Conservation (phyloP, 139 green algal genomes). For the Chloropicon primus region DNA sequence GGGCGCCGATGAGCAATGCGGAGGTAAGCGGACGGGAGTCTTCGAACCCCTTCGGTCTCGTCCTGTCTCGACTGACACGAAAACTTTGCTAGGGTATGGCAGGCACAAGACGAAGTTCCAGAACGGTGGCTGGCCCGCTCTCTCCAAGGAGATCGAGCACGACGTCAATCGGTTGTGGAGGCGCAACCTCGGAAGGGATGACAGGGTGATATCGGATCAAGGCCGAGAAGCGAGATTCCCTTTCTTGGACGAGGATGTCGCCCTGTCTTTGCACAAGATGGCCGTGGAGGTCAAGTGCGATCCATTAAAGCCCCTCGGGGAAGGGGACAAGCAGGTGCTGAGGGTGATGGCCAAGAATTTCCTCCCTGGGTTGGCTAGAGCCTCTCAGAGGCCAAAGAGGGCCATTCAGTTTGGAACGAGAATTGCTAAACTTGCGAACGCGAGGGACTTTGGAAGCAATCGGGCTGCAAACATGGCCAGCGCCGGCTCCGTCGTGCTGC, state of each 20-base stretch:
- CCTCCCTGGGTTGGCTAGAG: constrained; percentile 34
- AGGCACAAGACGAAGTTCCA: constrained; percentile 66
- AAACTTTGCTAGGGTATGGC: no score
- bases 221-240: constrained; percentile 68
- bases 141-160: constrained; percentile 55
- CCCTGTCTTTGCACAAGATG: constrained; percentile 32
- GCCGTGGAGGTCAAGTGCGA: constrained; percentile 36
- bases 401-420: constrained; percentile 86
- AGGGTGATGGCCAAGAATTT: constrained; percentile 34
- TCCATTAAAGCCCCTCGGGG: constrained; percentile 19
- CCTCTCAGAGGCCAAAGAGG: constrained; percentile 58
- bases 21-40: no score
- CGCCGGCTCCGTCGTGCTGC: constrained; percentile 29
- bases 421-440: constrained; percentile 66
- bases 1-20: constrained; percentile 87
- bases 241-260: constrained; percentile 78
- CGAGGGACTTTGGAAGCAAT: constrained; percentile 70
- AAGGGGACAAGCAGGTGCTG: constrained; percentile 80
- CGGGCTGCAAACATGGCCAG: constrained; percentile 49
- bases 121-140: constrained; percentile 15
- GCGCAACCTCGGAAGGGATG: constrained; percentile 83
- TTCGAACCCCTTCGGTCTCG: no score
- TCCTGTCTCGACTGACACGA: no score
- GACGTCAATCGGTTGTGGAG: constrained; percentile 26
- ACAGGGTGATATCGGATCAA: constrained; percentile 69